Percentiles rank a stretch among this genome's conserved stretches.
Conservation (phyloP, 2,329 filamentous ascomycete species). For the Basipetospora chlamydospora region DNA sequence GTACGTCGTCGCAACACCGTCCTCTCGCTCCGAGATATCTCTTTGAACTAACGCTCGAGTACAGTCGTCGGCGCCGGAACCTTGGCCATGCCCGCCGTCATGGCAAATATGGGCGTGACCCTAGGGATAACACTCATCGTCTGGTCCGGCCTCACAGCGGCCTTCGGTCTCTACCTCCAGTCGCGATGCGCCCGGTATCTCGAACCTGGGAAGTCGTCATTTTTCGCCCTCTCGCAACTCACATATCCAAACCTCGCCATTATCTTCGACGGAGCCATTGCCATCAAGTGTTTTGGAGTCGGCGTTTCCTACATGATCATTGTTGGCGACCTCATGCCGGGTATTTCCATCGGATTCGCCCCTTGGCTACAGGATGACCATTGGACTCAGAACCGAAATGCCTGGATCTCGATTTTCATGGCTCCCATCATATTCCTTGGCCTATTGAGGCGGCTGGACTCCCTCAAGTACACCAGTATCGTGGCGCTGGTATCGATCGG, state of each 20-base stretch:
- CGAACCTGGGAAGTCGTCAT: slow-evolving; percentile 75
- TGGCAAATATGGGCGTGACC: slow-evolving; percentile 89
- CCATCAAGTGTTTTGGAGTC: slow-evolving; percentile 95
- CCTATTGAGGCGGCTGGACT: slow-evolving; percentile 82
- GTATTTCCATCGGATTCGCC: slow-evolving; percentile 71
- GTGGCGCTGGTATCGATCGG: slow-evolving; percentile 85
- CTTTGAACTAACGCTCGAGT: slow-evolving; percentile 11
- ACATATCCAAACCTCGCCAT: slow-evolving; percentile 95
- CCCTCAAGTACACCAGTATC: slow-evolving; percentile 91
- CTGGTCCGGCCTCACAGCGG: slow-evolving; percentile 80
- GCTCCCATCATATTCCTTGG: slow-evolving; percentile 87
- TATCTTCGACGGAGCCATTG: slow-evolving; percentile 88
- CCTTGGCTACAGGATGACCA: slow-evolving; percentile 73
- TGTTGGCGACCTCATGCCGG: slow-evolving; percentile 96
- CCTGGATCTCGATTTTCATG: slow-evolving; percentile 98
- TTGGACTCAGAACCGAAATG: no score
- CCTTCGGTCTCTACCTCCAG: slow-evolving; percentile 90
- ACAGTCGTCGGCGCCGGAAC: slow-evolving; percentile 85
- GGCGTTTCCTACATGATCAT: slow-evolving; percentile 97
- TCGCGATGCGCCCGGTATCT: slow-evolving; percentile 85
- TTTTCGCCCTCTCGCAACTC: slow-evolving; percentile 92
- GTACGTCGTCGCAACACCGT: slow-evolving; percentile 30
- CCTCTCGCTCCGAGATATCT: neutral
- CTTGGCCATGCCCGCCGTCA: slow-evolving; percentile 84
- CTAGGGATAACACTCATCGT: slow-evolving; percentile 72